Conservation (phyloP, 495 filamentous ascomycete genomes). For the Hypoxylon lienhwacheense region DNA sequence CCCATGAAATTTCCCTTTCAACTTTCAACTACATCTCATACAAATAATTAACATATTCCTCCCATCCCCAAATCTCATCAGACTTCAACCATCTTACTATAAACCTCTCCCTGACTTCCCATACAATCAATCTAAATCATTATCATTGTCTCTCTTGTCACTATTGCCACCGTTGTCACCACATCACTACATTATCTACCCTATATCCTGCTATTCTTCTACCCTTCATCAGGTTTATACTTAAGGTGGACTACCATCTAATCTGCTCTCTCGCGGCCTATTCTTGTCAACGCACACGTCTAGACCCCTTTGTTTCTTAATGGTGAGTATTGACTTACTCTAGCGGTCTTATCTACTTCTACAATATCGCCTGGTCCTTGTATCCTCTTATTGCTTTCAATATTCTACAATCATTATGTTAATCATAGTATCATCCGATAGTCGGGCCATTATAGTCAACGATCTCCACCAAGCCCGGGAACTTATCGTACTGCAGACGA, state of each 20-base stretch:
- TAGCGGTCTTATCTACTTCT: not conserved
- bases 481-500: slow-evolving; percentile 46
- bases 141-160: too few species aligned
- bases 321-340: slow-evolving; percentile 25
- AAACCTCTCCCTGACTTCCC: not conserved
- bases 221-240: slow-evolving; percentile 1
- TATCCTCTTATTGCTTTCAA: not conserved
- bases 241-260: slow-evolving; percentile 12
- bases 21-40: slow-evolving; percentile 21
- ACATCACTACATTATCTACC: not conserved
- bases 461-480: slow-evolving; percentile 50
- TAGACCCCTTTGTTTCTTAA: slow-evolving; percentile 23
- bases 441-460: slow-evolving; percentile 64
- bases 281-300: slow-evolving; percentile 7
- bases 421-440: slow-evolving; percentile 35
- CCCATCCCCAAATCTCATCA: slow-evolving; percentile 1
- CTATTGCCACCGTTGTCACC: too few species aligned
- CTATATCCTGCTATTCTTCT: not conserved
- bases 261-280: slow-evolving; percentile 13
- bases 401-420: not conserved
- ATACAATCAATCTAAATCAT: too few species aligned
- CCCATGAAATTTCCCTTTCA: slow-evolving; percentile 21
- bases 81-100: slow-evolving; percentile 7
- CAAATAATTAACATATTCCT: slow-evolving; percentile 5
- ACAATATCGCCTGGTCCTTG: not conserved